Percentiles rank a stretch among this genome's conserved stretches.
phyloP scores from a whole-genome alignment of 139 green algal species.

The Limnomonas spitsbergensis region DNA sequence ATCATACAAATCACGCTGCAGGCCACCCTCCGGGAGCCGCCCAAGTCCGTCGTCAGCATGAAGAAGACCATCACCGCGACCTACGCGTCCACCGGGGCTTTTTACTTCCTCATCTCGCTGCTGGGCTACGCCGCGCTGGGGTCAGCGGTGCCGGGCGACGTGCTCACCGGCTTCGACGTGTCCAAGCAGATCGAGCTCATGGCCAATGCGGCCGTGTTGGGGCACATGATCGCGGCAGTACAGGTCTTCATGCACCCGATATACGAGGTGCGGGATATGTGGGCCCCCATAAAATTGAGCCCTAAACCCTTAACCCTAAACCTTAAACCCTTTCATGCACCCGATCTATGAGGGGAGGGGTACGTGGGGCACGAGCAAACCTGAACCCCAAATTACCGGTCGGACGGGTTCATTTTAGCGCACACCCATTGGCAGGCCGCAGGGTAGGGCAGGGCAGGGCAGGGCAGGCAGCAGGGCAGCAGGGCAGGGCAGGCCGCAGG shows the following conservation, averaged over 20 bases:
- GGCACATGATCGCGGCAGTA: conserved; percentile 55
- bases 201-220: conserved; percentile 62
- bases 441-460: too few relatives aligned
- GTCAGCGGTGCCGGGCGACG: conserved; percentile 46
- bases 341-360: background rate
- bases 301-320: too few relatives aligned
- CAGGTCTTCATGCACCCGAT: conserved; percentile 8
- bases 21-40: conserved; percentile 46
- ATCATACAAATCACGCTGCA: too few relatives aligned
- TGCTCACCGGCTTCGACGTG: conserved; percentile 51
- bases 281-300: too few relatives aligned
- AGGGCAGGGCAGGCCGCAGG: too few relatives aligned
- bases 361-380: too few relatives aligned
- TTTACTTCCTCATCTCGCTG: conserved; percentile 57
- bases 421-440: too few relatives aligned
- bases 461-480: too few relatives aligned
- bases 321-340: background rate
- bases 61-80: conserved; percentile 43
- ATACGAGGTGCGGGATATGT: background rate
- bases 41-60: conserved; percentile 42
- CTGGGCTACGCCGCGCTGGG: conserved; percentile 58
- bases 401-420: too few relatives aligned
- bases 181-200: conserved; percentile 37
- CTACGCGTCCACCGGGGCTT: conserved; percentile 45
- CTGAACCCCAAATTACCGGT: too few relatives aligned